These are phyloP conservation scores for Myxozyma lipomycoides DNA, from an alignment of 805 yeast genomes.

Conservation along the genomic window DNA sequence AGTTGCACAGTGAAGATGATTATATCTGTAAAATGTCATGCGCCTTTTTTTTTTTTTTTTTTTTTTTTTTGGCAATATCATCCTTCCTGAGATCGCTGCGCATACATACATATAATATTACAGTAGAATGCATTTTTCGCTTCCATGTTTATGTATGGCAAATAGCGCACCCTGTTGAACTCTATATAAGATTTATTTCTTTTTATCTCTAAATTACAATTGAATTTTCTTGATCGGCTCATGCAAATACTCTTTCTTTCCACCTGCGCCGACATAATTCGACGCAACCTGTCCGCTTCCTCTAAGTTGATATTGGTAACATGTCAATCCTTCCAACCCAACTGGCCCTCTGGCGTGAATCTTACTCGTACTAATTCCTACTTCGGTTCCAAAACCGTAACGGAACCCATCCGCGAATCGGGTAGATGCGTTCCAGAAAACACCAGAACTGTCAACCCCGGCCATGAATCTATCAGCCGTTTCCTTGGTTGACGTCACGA, in stretches of 20 bases:
- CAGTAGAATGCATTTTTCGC: no score
- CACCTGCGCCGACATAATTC: constrained; percentile 92
- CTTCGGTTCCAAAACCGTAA: constrained; percentile 98
- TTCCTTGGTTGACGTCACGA: constrained; percentile 69
- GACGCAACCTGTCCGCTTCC: constrained; percentile 93
- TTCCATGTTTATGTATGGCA: no score
- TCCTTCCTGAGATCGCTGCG: no score
- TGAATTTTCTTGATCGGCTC: constrained; percentile 20
- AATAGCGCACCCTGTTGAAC: no score
- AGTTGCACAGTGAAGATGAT: no score
- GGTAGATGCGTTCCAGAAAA: constrained; percentile 96
- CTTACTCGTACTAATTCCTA: constrained; percentile 94
- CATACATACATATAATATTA: no score
- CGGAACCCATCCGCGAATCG: constrained; percentile 98
- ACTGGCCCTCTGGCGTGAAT: constrained; percentile 99
- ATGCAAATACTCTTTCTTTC: constrained; percentile 71
- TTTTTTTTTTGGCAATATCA: no score
- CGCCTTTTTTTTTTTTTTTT: no score
- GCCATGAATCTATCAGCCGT: constrained; percentile 73
- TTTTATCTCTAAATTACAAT: no score
- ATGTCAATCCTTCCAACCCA: constrained; percentile 93
- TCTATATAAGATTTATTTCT: no score
- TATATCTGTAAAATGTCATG: no score
- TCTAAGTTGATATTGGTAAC: constrained; percentile 87
- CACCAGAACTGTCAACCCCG: constrained; percentile 92